A percentile compares a stretch with the other conserved stretches of the same genome.
Conservation (phyloP, 2,329 filamentous ascomycete species). For the Claviceps spartinae region DNA sequence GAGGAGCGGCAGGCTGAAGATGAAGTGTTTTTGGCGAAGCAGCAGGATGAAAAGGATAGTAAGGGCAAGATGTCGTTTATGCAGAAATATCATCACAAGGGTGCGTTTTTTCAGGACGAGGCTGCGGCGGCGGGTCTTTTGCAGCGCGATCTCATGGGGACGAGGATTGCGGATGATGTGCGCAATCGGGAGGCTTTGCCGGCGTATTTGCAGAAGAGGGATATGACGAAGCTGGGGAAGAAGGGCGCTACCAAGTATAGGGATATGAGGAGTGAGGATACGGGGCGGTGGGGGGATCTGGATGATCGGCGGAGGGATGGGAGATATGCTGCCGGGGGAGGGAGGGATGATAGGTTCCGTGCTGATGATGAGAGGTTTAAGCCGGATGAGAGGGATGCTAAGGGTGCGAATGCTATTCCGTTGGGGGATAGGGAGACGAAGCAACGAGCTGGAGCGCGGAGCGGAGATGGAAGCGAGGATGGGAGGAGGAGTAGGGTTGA, state of each 20-base stretch:
- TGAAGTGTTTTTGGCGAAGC: slow-evolving; percentile 57
- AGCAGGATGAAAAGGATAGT: slow-evolving; percentile 65
- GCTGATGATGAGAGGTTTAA: slow-evolving; percentile 43
- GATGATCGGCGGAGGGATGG: slow-evolving; percentile 29
- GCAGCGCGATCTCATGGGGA: slow-evolving; percentile 74
- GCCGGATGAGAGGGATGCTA: slow-evolving; percentile 30
- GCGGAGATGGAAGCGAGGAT: slow-evolving; percentile 17
- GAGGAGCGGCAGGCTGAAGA: slow-evolving; percentile 83
- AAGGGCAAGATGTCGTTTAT: slow-evolving; percentile 78
- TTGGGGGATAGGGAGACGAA: slow-evolving; percentile 35
- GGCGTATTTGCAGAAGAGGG: slow-evolving; percentile 81
- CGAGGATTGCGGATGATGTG: slow-evolving; percentile 70
- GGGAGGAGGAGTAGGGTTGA: slow-evolving; percentile 3
- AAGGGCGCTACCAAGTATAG: slow-evolving; percentile 85
- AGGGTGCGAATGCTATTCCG: slow-evolving; percentile 58
- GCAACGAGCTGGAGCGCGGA: slow-evolving; percentile 14
- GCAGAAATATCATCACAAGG: slow-evolving; percentile 95
- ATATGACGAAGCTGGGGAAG: slow-evolving; percentile 86
- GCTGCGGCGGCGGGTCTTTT: slow-evolving; percentile 61
- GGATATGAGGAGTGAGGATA: slow-evolving; percentile 82
- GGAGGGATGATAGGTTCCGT: slow-evolving; percentile 56
- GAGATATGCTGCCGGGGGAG: slow-evolving; percentile 36
- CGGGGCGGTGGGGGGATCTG: slow-evolving; percentile 66
- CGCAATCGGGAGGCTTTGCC: slow-evolving; percentile 71
- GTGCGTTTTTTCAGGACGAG: slow-evolving; percentile 86